Evolutionary conservation across 2,329 filamentous ascomycete species (phyloP).

Genomic region (Decorospora gaudefroyi): DNA sequence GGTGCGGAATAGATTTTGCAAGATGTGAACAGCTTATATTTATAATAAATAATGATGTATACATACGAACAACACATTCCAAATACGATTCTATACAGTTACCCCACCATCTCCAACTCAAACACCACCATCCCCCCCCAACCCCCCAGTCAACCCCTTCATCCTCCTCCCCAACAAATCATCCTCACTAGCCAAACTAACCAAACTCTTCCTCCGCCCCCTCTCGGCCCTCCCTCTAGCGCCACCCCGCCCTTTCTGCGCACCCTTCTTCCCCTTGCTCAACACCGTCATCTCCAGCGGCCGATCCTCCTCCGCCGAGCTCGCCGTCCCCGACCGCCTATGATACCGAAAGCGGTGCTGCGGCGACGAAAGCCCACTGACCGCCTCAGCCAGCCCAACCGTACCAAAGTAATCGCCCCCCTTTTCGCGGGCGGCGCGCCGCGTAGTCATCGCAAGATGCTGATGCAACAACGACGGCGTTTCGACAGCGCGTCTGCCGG

Average conservation of each 20-base stretch:
- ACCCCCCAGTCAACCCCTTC: conserved; percentile 51
- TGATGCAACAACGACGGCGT: conserved; percentile 22
- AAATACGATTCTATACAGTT: too few relatives aligned
- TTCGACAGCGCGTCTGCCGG: conserved; percentile 15
- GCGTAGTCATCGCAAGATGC: conserved; percentile 2
- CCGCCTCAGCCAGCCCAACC: conserved; percentile 79
- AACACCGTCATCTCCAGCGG: conserved; percentile 75
- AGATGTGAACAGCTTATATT: too few relatives aligned
- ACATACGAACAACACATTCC: too few relatives aligned
- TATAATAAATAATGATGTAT: too few relatives aligned
- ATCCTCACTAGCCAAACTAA: conserved; percentile 54
- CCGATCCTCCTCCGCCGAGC: conserved; percentile 74
- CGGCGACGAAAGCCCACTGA: conserved; percentile 52
- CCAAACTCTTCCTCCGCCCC: conserved; percentile 47
- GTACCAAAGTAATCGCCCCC: conserved; percentile 75
- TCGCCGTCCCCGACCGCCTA: conserved; percentile 56
- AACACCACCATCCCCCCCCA: conserved; percentile 40
- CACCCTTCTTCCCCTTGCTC: conserved; percentile 29
- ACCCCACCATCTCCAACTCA: conserved; percentile 1
- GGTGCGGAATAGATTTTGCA: too few relatives aligned
- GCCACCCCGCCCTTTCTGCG: conserved; percentile 31
- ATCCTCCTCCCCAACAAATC: conserved; percentile 55
- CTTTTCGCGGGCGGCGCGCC: neutral
- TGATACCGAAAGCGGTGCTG: conserved; percentile 50
- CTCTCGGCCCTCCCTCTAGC: conserved; percentile 37